Conservation (phyloP, 352 stramenopile species). For the Pythium sp. region DNA sequence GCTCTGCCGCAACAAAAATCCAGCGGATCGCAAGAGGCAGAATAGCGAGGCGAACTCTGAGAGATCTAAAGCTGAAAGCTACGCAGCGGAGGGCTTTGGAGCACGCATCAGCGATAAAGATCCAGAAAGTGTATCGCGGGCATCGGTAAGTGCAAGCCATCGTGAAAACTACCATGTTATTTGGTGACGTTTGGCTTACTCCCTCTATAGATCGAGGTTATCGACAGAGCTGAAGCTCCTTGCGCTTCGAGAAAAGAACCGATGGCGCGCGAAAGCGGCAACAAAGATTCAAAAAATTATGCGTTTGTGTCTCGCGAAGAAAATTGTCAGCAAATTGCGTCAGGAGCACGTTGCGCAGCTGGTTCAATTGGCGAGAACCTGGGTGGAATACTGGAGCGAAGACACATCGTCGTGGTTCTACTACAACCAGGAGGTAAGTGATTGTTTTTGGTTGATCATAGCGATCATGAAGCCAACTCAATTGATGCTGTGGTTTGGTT, state of each 20-base stretch:
- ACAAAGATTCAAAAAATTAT: constrained; percentile 67
- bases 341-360: constrained; percentile 34
- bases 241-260: constrained; percentile 57
- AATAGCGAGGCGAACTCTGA: constrained; percentile 32
- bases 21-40: constrained; percentile 45
- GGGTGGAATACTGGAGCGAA: constrained; percentile 80
- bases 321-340: constrained; percentile 29
- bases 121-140: constrained; percentile 73
- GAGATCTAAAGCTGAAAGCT: constrained; percentile 31
- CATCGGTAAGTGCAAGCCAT: constrained; percentile 33
- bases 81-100: constrained; percentile 28
- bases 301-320: constrained; percentile 45
- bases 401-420: constrained; percentile 75
- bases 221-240: constrained; percentile 69
- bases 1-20: constrained; percentile 46
- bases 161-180: background rate
- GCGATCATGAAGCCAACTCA: background rate
- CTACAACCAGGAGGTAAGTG: constrained; percentile 56
- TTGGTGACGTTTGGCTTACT: background rate
- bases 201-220: constrained; percentile 36
- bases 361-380: constrained; percentile 44
- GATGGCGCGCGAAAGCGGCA: constrained; percentile 42
- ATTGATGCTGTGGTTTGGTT: background rate
- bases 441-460: background rate
- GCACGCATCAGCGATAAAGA: constrained; percentile 42